These are phyloP conservation scores for Nannizziopsis barbatae DNA, from an alignment of 2,329 filamentous ascomycete genomes.

Conservation along the genomic window DNA sequence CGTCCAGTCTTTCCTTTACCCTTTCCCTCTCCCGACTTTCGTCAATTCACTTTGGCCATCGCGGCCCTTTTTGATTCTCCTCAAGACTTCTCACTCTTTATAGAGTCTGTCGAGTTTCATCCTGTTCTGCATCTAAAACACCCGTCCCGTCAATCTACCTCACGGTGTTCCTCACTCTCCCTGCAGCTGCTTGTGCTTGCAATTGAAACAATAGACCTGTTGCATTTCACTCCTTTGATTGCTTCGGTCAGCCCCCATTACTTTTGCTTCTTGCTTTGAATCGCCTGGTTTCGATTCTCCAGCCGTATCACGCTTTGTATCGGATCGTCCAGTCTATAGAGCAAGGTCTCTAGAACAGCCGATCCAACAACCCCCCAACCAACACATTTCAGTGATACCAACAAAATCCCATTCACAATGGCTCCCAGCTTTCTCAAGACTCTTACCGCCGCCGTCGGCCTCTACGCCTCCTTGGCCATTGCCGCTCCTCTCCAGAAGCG, in stretches of 20 bases:
- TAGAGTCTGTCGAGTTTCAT: slow-evolving; percentile 9
- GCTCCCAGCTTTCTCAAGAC: slow-evolving; percentile 16
- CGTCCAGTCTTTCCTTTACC: slow-evolving; percentile 7
- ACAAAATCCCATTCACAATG: slow-evolving; percentile 8
- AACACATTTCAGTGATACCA: background rate
- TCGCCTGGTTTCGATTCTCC: slow-evolving; percentile 13
- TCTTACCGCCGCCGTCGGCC: slow-evolving; percentile 15
- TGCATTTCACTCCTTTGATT: slow-evolving; percentile 11
- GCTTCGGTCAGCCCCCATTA: background rate
- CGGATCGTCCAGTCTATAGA: slow-evolving; percentile 6
- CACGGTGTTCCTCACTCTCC: background rate
- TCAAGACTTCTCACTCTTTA: slow-evolving; percentile 13
- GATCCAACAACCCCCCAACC: background rate
- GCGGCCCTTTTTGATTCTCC: slow-evolving; percentile 5
- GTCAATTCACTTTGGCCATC: slow-evolving; percentile 7
- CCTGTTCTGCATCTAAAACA: slow-evolving; percentile 3
- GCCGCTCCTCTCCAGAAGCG: slow-evolving; percentile 13
- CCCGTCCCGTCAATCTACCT: background rate
- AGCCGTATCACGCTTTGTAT: background rate
- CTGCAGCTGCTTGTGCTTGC: background rate
- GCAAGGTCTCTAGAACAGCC: slow-evolving; percentile 6
- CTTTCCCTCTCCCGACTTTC: slow-evolving; percentile 1
- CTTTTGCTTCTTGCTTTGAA: background rate
- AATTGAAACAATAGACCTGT: background rate
- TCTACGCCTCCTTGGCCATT: slow-evolving; percentile 15